Percentiles rank a stretch among this genome's conserved stretches.
phyloP scores from a whole-genome alignment of 768 basidiomycete genomes.

The Rubroboletus satanas region DNA sequence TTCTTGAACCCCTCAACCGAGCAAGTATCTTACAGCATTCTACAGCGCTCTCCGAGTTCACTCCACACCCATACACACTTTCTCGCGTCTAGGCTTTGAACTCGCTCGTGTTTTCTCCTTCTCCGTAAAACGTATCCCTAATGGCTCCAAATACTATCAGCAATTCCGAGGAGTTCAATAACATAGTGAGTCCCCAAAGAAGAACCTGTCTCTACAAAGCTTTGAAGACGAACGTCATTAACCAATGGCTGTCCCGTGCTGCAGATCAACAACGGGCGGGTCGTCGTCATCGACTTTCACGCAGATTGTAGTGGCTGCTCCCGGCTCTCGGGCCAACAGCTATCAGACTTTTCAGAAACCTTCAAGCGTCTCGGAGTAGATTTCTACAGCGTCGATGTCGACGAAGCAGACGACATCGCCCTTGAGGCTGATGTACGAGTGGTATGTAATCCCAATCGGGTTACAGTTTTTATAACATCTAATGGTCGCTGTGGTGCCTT shows the following conservation, averaged over 20 bases:
- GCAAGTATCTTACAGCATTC: no score
- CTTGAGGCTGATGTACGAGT: constrained; percentile 60
- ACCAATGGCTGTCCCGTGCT: not conserved
- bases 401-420: constrained; percentile 49
- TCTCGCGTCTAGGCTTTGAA: not conserved
- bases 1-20: no score
- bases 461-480: not conserved
- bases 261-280: constrained; percentile 27
- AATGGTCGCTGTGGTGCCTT: not conserved
- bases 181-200: constrained; percentile 11
- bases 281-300: constrained; percentile 23
- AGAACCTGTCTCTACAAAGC: not conserved
- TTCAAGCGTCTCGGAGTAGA: constrained; percentile 36
- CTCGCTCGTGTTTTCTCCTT: not conserved
- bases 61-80: not conserved
- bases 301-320: constrained; percentile 13
- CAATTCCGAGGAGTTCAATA: constrained; percentile 16
- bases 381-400: constrained; percentile 76
- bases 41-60: not conserved
- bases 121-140: not conserved
- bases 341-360: constrained; percentile 20
- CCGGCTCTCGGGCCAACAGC: constrained; percentile 5
- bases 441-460: constrained; percentile 36
- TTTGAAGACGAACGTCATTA: not conserved
- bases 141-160: constrained; percentile 21